Evolutionary conservation across 495 filamentous ascomycete species (phyloP), one percentile per base, ranked within the genome.

Genomic region (Cryomyces minteri): DNA sequence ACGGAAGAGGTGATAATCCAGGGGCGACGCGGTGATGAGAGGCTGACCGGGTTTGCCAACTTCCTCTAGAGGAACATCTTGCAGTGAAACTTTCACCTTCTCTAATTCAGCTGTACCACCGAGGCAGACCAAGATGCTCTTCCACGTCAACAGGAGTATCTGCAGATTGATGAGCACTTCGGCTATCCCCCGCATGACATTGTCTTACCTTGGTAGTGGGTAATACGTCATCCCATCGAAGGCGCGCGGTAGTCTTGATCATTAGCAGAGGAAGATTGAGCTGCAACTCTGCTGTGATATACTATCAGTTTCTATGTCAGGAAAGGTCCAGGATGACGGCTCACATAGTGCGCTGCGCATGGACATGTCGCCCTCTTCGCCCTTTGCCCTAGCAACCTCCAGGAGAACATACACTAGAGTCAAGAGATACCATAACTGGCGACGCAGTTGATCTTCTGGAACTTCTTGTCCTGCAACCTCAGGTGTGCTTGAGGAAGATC

Each of bases 1-100:
- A 29, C 92, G 78, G 57, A 98, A 98, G 9, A 84, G 69, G 57
- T 96, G 88, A 55, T 98, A 98, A 55, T 98, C 92, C 7, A 98
- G 68, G 9, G 92, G 90, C 7, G 88, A 94, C 5, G 90, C 87
- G 1, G 79, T 92, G 46, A 98, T 85, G 34, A 85, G 62, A 0
- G 74, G 60, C 60, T 70, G 65, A 39, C 66, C 67, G 32, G 68
- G 63, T n/a, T 55, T 55, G 31, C 63, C 58, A 1, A 48, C 46
- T 34, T 51, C 51, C 25, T 64, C 50, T 11, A 58, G 49, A 5
- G 52, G 50, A 6, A 54, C 57, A 46, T 79, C 69, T 38, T 64
- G 66, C 5, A 76, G 72, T 6, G 72, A 75, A 45, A 67, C 64
- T 59, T 95, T 96, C 40, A 80, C 73, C 41, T 72, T 68, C 25